phyloP scores from a whole-genome alignment of 164 flowering plant genomes.

The Umbellularia californica region DNA sequence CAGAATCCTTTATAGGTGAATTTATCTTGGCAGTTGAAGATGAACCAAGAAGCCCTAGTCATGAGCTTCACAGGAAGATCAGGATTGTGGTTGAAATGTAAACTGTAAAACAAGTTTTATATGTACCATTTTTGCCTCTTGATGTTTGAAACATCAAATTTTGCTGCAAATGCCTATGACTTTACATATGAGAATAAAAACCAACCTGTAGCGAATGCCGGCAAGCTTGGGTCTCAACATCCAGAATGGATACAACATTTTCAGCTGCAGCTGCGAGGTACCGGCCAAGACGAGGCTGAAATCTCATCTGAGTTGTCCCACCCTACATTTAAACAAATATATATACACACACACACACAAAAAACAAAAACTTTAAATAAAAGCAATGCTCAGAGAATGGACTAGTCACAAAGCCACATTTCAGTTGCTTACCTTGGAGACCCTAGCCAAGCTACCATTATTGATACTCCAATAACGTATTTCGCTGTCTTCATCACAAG shows the following conservation, averaged over 20 bases:
- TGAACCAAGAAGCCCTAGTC: background rate
- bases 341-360: background rate
- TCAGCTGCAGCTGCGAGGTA: conserved; percentile 69
- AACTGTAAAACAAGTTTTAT: background rate
- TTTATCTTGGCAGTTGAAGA: background rate
- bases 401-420: background rate
- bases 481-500: conserved; percentile 71
- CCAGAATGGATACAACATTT: conserved; percentile 56
- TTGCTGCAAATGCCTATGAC: background rate
- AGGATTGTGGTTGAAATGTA: background rate
- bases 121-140: background rate
- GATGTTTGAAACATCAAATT: too few species aligned
- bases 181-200: background rate
- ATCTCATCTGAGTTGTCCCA: conserved; percentile 56
- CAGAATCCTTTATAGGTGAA: too few species aligned
- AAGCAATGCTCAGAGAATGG: background rate
- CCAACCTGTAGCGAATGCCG: conserved; percentile 53
- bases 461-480: conserved; percentile 78
- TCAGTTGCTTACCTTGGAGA: conserved; percentile 48
- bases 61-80: background rate
- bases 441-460: conserved; percentile 59
- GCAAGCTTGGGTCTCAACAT: conserved; percentile 69
- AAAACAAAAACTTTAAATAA: background rate
- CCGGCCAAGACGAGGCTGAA: conserved; percentile 67
- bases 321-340: conserved; percentile 31